phyloP scores from a whole-genome alignment of 176 grass and related monocot species.

The Carex littledalei region DNA sequence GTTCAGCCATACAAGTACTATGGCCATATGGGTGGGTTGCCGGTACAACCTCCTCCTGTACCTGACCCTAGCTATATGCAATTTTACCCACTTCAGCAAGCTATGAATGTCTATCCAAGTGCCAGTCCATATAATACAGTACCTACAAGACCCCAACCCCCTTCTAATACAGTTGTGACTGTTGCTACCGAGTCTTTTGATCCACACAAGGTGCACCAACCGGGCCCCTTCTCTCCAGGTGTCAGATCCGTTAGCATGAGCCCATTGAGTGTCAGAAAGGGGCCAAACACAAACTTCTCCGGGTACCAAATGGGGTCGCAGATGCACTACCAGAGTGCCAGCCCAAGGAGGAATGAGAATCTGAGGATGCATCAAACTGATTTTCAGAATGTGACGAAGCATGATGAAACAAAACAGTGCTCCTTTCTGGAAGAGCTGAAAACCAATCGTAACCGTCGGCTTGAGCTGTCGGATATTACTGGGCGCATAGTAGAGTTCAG shows the following conservation, averaged over 20 bases:
- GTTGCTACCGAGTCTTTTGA: slow-evolving; percentile 44
- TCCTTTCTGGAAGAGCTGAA: slow-evolving; percentile 92
- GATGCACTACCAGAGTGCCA: slow-evolving; percentile 37
- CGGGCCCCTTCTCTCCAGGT: slow-evolving; percentile 11
- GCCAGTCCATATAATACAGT: slow-evolving; percentile 60
- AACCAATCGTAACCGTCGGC: slow-evolving; percentile 57
- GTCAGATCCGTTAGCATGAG: slow-evolving; percentile 38
- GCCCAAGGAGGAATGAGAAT: slow-evolving; percentile 56
- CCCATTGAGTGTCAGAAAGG: slow-evolving; percentile 44
- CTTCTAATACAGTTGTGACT: slow-evolving; percentile 35
- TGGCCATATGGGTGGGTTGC: slow-evolving; percentile 46
- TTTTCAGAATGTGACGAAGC: slow-evolving; percentile 44
- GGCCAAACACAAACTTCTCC: slow-evolving; percentile 48
- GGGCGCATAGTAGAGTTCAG: slow-evolving; percentile 86
- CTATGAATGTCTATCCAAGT: slow-evolving; percentile 43
- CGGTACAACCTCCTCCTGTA: slow-evolving; percentile 55
- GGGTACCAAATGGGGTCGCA: slow-evolving; percentile 37
- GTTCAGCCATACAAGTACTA: slow-evolving; percentile 70
- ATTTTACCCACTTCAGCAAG: slow-evolving; percentile 52
- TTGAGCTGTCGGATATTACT: slow-evolving; percentile 78
- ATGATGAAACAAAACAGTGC: slow-evolving; percentile 54
- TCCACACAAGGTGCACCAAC: slow-evolving; percentile 31
- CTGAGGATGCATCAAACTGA: slow-evolving; percentile 26
- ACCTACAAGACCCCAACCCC: slow-evolving; percentile 40
- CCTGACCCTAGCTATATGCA: slow-evolving; percentile 56